Base-by-base conservation (phyloP, 1,284 basidiomycete genomes). In the Trametes polyzona region DNA sequence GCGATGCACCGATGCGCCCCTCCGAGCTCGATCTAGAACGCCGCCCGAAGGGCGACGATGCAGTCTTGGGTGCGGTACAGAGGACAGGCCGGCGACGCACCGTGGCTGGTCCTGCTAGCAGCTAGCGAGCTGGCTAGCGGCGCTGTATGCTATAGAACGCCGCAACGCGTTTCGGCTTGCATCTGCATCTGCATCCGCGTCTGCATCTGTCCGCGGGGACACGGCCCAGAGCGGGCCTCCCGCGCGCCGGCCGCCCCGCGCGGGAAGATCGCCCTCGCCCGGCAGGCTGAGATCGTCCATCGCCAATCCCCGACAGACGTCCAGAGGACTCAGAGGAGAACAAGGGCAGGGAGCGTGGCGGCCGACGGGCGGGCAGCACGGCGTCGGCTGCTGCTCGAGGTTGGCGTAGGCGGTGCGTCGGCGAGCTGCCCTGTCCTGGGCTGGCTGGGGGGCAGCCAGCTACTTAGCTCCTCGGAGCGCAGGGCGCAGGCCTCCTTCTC, bases 1-100 rank as follows among this genome's bases (percentile, higher is more conserved):
- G 61, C 55, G 54, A 57, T 58, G 55, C 42, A 50, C 44, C n/a
- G n/a, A n/a, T n/a, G n/a, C n/a, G n/a, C n/a, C n/a, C n/a, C 40
- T 42, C 26, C 47, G 47, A 42, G 33, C 52, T 39, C 29, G 42
- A 63, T 60, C 61, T 60, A 56, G 58, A 55, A 50, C 52, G 26
- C 30, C 19, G 21, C 46, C 33, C 46, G 21, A 29, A 47, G 10
- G n/a, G 32, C 33, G 46, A 47, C 24, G 46, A 35, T 10, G 33
- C 35, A 52, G 46, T n/a, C n/a, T n/a, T n/a, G n/a, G 32, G 12
- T 24, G 21, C 29, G 35, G 14, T 7, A 49, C 40, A 30, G 26
- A 49, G 32, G 30, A 49, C 26, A 26, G 16, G 19, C 17, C 14
- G n/a, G 47, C 32, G 23, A 40, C 26, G 47, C 36, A 35, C n/a